phyloP scores from a whole-genome alignment of 441 rosid genomes.

The Omphalea diandra region DNA sequence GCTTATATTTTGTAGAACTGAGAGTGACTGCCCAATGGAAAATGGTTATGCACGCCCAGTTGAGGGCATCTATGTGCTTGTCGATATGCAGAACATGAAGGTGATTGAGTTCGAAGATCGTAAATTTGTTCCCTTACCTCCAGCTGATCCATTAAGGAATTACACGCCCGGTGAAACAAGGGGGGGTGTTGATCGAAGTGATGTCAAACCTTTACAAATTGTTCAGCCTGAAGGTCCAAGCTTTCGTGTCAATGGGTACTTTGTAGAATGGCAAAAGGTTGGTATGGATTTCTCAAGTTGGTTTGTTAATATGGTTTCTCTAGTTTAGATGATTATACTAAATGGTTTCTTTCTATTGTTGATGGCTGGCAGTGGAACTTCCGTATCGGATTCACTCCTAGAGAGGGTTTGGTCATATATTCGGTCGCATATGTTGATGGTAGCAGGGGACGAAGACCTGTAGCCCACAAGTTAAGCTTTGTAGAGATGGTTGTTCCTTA shows the following conservation, averaged over 20 bases:
- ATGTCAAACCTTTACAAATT: constrained; percentile 75
- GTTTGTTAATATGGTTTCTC: constrained; percentile 5
- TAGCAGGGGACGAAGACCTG: constrained; percentile 81
- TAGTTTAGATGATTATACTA: constrained; percentile 1
- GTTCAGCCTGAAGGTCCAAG: constrained; percentile 91
- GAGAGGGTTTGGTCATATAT: constrained; percentile 84
- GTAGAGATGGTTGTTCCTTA: constrained; percentile 96
- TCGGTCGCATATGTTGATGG: constrained; percentile 92
- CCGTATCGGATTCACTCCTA: constrained; percentile 87
- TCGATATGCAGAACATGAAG: constrained; percentile 87
- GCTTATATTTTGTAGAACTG: constrained; percentile 81
- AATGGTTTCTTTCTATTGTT: constrained; percentile 16
- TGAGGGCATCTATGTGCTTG: constrained; percentile 76
- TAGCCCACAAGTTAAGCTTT: constrained; percentile 85
- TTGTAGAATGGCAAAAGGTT: constrained; percentile 92
- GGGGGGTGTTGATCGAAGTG: constrained; percentile 92
- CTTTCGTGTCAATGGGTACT: constrained; percentile 77
- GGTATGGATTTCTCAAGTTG: neutral
- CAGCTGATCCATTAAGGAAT: constrained; percentile 85
- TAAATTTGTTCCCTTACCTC: constrained; percentile 81
- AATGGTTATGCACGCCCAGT: constrained; percentile 95
- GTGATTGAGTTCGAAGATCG: constrained; percentile 84
- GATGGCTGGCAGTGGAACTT: constrained; percentile 77
- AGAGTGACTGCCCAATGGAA: constrained; percentile 92
- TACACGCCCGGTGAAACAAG: constrained; percentile 80